A percentile compares a stretch with the other conserved stretches of the same genome.
These are phyloP conservation scores for Perilla frutescens DNA, from an alignment of 257 asterid species.

Conservation along the genomic window DNA sequence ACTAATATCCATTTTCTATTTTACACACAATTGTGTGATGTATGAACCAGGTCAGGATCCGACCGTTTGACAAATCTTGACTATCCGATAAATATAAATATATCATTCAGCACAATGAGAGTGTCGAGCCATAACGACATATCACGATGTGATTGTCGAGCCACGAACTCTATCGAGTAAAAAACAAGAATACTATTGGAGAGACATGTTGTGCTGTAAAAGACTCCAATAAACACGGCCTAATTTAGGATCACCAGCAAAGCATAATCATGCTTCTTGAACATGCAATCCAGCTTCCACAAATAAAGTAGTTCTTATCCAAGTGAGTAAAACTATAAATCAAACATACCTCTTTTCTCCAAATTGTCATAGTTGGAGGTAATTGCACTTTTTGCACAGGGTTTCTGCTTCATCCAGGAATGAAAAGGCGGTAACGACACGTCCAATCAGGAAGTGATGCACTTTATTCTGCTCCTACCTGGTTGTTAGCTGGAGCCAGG, in stretches of 20 bases:
- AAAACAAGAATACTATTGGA: background rate
- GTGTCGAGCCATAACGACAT: too few relatives aligned
- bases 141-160: too few relatives aligned
- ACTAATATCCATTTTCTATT: too few relatives aligned
- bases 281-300: slow-evolving; percentile 21
- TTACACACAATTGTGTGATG: too few relatives aligned
- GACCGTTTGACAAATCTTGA: too few relatives aligned
- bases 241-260: background rate
- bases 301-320: slow-evolving; percentile 11
- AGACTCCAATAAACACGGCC: background rate
- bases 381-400: background rate
- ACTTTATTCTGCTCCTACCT: slow-evolving; percentile 30
- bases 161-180: background rate
- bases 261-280: background rate
- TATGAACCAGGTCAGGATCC: too few relatives aligned
- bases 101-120: too few relatives aligned
- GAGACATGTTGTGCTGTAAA: background rate
- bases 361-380: background rate
- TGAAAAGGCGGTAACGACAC: background rate
- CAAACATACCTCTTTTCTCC: slow-evolving; percentile 20
- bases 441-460: background rate
- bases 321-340: background rate
- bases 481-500: slow-evolving; percentile 17
- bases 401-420: background rate
- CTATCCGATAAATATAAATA: too few relatives aligned